Evolutionary conservation across 768 basidiomycete genomes (phyloP).

Genomic region (Podaxis rugospora): DNA sequence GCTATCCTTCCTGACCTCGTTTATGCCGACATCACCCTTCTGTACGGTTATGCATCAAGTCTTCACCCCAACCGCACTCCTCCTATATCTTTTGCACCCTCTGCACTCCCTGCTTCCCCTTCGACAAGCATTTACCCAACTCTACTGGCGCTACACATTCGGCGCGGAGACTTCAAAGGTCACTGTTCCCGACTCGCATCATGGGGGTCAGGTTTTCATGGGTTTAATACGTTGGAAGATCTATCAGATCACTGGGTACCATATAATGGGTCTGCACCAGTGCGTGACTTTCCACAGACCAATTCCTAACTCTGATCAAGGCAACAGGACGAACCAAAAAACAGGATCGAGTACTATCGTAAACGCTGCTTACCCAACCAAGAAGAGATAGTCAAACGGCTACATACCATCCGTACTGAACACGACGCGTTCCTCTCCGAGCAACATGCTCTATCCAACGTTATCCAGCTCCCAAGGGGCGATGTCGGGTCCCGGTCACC

Average conservation of each 20-base stretch:
- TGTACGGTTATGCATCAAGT: neutral
- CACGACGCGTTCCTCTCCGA: conserved; percentile 15
- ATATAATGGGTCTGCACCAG: neutral
- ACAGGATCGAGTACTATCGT: conserved; percentile 27
- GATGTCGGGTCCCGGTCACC: neutral
- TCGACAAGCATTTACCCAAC: conserved; percentile 27
- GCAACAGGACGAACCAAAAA: conserved; percentile 11
- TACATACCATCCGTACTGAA: conserved; percentile 30
- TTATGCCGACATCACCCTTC: neutral
- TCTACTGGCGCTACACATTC: conserved; percentile 50
- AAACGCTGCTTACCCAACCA: conserved; percentile 40
- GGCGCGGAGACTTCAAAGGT: conserved; percentile 52
- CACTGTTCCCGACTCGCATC: conserved; percentile 48
- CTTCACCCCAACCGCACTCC: conserved; percentile 12
- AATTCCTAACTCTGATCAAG: neutral
- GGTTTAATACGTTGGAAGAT: conserved; percentile 40
- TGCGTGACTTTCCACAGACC: neutral
- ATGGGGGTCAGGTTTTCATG: conserved; percentile 43
- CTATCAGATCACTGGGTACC: conserved; percentile 39
- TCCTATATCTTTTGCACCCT: conserved; percentile 10
- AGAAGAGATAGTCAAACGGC: conserved; percentile 33
- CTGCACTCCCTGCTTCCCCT: conserved; percentile 12
- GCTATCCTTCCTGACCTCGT: conserved; percentile 25
- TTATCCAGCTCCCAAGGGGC: neutral
- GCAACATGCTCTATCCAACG: neutral